Evolutionary conservation across 192 early-diverging fungal genomes (phyloP), one percentile per base, ranked within the genome.

Genomic region (Coemansia sp.): DNA sequence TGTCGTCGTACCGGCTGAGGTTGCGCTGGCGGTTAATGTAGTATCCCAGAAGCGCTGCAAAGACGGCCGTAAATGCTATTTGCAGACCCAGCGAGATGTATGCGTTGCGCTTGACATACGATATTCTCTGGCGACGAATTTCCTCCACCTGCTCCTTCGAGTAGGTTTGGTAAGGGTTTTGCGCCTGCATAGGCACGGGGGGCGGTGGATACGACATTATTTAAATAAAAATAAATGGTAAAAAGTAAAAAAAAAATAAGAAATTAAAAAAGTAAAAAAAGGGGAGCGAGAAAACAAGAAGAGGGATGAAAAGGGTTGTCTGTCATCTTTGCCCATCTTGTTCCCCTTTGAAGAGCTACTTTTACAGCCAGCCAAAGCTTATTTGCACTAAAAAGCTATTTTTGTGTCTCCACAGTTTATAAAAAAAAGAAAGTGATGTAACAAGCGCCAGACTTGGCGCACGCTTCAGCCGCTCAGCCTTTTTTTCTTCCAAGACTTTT

Each of bases 11-110:
- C 29, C 30, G 49, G 1, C n/a, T 48, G 36, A 56, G 30, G 62
- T 56, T 36, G 22, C 32, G 68, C 17, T 65, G 60, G 36, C 77
- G 69, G 33, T 66, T 54, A 18, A 75, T 67, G 31, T 80, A 80
- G 63, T 75, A 68, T 2, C 48, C 72, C 10, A 80, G 69, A 7
- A 80, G 72, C 17, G 61, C 72, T 0, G 77, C 72, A 54, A 80
- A 68, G 2, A 80, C 22, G 18, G 63, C 69, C 6, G 73, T 80
- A 51, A 80, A 80, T 11, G 51, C 62, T 16, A 80, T 49, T 30
- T 80, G 69, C 5, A 80, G 20, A 32, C 68, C 69, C 2, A 74
- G 62, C 25, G 70, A 75, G 10, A 80, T 72, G n/a, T 72, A 55
- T 2, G 42, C 59, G 20, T 62, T 65, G 48, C 72, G 77, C 58